Conservation (phyloP, 106 monocot species). For the Platanthera zijinensis region DNA sequence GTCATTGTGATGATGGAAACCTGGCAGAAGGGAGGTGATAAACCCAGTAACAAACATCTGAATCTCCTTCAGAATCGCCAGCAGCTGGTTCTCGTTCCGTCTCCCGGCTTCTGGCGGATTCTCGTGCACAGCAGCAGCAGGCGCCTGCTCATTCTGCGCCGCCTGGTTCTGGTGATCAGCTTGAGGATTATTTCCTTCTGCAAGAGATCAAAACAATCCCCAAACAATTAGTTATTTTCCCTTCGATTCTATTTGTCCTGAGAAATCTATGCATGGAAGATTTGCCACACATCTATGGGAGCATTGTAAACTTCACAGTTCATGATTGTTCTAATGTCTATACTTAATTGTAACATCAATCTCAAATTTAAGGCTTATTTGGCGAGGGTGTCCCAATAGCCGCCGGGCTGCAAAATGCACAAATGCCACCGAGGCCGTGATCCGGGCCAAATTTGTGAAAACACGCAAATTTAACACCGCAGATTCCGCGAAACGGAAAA, state of each 20-base stretch:
- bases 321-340: not conserved
- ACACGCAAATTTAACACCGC: too few species aligned
- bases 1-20: conserved; percentile 55
- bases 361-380: not conserved
- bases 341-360: not conserved
- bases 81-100: conserved; percentile 29
- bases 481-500: too few species aligned
- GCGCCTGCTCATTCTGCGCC: conserved; percentile 4
- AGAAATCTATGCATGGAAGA: not conserved
- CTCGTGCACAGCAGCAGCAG: conserved; percentile 21
- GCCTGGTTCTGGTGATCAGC: conserved; percentile 34
- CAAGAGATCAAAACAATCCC: conserved; percentile 1
- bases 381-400: too few species aligned
- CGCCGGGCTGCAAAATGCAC: too few species aligned
- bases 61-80: conserved; percentile 54
- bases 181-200: conserved; percentile 35
- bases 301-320: not conserved
- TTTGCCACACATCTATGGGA: not conserved
- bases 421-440: too few species aligned
- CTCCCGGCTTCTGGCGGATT: conserved; percentile 22
- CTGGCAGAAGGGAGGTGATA: conserved; percentile 63
- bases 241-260: not conserved
- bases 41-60: conserved; percentile 58
- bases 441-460: too few species aligned
- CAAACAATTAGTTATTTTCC: not conserved